phyloP scores from a whole-genome alignment of 371 early-diverging fungal species.

The Mortierella sp. region DNA sequence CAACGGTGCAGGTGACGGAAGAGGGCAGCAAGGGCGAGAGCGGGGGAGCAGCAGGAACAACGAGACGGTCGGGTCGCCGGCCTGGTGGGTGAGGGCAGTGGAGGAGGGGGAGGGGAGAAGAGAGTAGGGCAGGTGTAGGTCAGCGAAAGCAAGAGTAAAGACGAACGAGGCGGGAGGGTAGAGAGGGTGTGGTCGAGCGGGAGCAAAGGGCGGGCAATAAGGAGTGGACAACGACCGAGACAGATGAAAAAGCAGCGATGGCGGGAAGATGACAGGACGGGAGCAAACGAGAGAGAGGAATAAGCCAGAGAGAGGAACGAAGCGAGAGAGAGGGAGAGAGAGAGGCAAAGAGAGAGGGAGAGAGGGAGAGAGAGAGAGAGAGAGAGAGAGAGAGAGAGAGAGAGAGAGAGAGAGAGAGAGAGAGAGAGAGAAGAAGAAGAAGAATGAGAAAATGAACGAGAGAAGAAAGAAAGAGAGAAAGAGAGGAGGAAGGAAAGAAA shows the following conservation, averaged over 20 bases:
- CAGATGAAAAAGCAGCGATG: not conserved
- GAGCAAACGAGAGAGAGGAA: not conserved
- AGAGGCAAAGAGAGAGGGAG: slow-evolving; percentile 12
- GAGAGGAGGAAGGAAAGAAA: slow-evolving; percentile 3
- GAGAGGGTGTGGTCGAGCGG: too few species aligned
- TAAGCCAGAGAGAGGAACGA: slow-evolving; percentile 13
- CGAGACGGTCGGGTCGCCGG: too few species aligned
- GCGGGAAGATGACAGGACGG: not conserved
- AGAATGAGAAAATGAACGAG: not conserved
- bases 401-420: not conserved
- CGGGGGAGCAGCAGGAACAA: too few species aligned
- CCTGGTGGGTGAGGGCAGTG: too few species aligned
- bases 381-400: not conserved
- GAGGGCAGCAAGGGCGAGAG: too few species aligned
- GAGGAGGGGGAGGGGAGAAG: too few species aligned
- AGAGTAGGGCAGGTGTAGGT: not conserved
- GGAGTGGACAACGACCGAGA: too few species aligned
- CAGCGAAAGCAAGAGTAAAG: not conserved
- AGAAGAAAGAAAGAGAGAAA: not conserved
- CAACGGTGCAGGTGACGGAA: too few species aligned
- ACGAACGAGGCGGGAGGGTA: not conserved
- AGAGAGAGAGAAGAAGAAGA: too few species aligned
- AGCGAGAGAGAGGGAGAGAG: slow-evolving; percentile 9
- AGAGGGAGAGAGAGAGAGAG: slow-evolving; percentile 6
- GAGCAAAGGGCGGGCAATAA: too few species aligned